Evolutionary conservation across 805 yeast genomes (phyloP).

Genomic region (Nematodospora valgi): DNA sequence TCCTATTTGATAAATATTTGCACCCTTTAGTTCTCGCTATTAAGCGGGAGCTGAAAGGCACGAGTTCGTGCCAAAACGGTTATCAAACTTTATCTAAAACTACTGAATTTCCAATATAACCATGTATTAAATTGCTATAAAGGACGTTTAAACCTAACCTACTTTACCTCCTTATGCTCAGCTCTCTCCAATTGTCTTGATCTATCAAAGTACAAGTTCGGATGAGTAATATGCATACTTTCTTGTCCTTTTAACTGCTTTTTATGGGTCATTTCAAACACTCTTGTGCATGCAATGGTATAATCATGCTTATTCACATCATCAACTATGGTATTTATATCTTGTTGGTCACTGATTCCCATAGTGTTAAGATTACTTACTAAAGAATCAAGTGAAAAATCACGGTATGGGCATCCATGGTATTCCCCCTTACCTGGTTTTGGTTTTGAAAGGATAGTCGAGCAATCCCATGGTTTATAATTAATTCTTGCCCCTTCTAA

Average conservation of each 20-base stretch:
- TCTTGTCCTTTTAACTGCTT: slow-evolving; percentile 40
- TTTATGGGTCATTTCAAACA: slow-evolving; percentile 69
- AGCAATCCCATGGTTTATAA: slow-evolving; percentile 84
- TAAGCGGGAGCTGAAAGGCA: too few relatives aligned
- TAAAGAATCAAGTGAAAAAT: slow-evolving; percentile 63
- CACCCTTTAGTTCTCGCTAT: too few relatives aligned
- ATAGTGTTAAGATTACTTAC: slow-evolving; percentile 52
- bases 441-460: slow-evolving; percentile 67
- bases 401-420: slow-evolving; percentile 94
- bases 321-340: slow-evolving; percentile 60
- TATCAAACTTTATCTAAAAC: too few relatives aligned
- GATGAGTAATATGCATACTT: slow-evolving; percentile 71
- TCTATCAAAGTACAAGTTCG: slow-evolving; percentile 83
- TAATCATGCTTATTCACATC: slow-evolving; percentile 67
- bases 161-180: too few relatives aligned
- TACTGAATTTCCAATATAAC: too few relatives aligned
- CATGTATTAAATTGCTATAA: too few relatives aligned
- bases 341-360: slow-evolving; percentile 60
- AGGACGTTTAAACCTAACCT: too few relatives aligned
- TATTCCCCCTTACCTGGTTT: slow-evolving; percentile 64
- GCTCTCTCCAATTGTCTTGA: slow-evolving; percentile 52
- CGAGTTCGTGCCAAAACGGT: too few relatives aligned
- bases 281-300: slow-evolving; percentile 86
- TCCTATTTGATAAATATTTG: too few relatives aligned
- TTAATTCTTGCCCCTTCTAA: slow-evolving; percentile 85